Evolutionary conservation across 257 asterid genomes (phyloP).

Genomic region (Nicotiana attenuata): DNA sequence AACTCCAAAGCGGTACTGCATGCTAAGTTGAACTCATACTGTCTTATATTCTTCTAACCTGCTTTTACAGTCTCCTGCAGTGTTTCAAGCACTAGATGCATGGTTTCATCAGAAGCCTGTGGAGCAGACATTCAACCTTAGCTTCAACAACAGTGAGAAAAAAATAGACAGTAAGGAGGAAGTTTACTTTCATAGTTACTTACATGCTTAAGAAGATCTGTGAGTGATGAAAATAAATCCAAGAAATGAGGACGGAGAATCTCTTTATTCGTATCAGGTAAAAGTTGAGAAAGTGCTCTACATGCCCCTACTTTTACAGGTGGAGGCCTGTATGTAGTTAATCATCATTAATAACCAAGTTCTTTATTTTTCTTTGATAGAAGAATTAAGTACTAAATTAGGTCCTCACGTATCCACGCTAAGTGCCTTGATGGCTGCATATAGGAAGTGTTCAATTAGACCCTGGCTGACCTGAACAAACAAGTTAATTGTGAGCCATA

Average conservation of each 20-base stretch:
- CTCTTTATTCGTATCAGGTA: constrained; percentile 61
- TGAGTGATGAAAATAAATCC: constrained; percentile 70
- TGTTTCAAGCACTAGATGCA: constrained; percentile 97
- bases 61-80: constrained; percentile 80
- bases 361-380: constrained; percentile 6
- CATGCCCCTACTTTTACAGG: constrained; percentile 97
- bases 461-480: constrained; percentile 63
- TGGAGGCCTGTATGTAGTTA: constrained; percentile 57
- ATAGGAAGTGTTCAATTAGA: constrained; percentile 57
- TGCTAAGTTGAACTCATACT: not conserved
- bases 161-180: not conserved
- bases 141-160: constrained; percentile 12
- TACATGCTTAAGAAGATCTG: constrained; percentile 86
- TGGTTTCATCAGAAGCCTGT: constrained; percentile 96
- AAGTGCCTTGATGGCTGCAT: constrained; percentile 71
- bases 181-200: constrained; percentile 8
- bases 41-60: constrained; percentile 40
- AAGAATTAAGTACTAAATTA: constrained; percentile 10
- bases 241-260: constrained; percentile 59
- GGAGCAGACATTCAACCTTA: constrained; percentile 25
- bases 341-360: constrained; percentile 7
- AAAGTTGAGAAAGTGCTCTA: constrained; percentile 82
- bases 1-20: not conserved
- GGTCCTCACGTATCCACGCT: constrained; percentile 88
- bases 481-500: not conserved